Evolutionary conservation across 208 protist species (phyloP).

Genomic region (Phytomonas francai): DNA sequence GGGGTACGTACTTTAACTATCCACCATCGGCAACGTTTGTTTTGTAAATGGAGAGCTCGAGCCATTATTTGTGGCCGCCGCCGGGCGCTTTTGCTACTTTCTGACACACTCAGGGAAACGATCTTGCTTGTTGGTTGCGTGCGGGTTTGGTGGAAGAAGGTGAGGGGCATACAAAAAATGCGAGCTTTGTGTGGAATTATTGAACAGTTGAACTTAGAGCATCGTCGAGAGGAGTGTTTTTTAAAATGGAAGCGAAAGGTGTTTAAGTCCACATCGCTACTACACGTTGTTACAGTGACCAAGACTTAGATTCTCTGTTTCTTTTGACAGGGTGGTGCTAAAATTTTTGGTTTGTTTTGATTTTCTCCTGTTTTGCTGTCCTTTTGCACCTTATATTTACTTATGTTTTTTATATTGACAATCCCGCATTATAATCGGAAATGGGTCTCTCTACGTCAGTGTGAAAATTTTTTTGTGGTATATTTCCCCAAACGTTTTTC

Average conservation of each 20-base stretch:
- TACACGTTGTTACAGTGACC: background rate
- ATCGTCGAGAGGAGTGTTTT: constrained; percentile 26
- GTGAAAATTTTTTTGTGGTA: background rate
- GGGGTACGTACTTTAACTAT: constrained; percentile 2
- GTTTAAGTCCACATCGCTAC: constrained; percentile 15
- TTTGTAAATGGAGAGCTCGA: constrained; percentile 15
- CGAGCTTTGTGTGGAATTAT: constrained; percentile 37
- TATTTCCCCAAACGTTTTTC: background rate
- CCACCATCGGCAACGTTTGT: constrained; percentile 5
- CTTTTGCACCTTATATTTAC: background rate
- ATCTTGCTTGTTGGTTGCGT: constrained; percentile 49
- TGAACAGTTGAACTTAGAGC: constrained; percentile 40
- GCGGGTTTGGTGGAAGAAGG: constrained; percentile 44
- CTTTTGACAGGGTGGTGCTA: background rate
- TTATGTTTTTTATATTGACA: background rate
- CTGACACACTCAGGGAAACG: constrained; percentile 60
- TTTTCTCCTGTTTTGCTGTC: constrained; percentile 12
- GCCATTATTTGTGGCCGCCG: constrained; percentile 6
- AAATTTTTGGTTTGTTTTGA: background rate
- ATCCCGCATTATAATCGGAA: background rate
- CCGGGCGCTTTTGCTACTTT: constrained; percentile 30
- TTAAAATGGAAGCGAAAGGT: constrained; percentile 24
- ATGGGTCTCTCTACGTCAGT: background rate
- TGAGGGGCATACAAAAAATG: constrained; percentile 13
- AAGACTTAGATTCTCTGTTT: background rate